phyloP scores from a whole-genome alignment of 176 grass and related monocot genomes.

The Avena eriantha region DNA sequence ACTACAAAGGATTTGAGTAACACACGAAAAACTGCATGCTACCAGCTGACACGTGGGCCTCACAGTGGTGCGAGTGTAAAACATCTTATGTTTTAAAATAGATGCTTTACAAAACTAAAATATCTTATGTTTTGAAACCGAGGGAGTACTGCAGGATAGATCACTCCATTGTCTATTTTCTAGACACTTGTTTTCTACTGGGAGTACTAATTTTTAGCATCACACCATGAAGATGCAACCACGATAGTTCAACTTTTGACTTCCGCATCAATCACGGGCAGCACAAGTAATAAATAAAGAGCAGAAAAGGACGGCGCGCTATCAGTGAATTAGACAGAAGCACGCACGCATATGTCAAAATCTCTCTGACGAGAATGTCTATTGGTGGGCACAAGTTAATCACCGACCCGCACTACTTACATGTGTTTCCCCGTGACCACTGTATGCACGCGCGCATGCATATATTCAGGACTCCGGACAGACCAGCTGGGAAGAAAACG shows the following conservation, averaged over 20 bases:
- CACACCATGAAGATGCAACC: background rate
- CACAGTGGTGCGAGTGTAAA: no score
- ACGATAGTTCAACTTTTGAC: background rate
- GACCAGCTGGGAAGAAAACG: no score
- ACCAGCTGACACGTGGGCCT: no score
- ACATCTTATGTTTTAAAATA: no score
- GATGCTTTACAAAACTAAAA: no score
- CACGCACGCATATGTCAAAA: background rate
- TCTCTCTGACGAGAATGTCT: background rate
- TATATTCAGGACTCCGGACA: no score
- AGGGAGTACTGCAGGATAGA: no score
- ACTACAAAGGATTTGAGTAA: no score
- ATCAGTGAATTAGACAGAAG: no score
- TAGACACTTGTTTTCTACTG: background rate
- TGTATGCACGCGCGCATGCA: background rate
- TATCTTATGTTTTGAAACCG: no score
- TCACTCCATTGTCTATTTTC: background rate
- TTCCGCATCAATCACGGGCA: background rate
- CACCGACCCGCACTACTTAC: background rate
- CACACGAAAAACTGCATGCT: no score
- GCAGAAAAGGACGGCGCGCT: background rate
- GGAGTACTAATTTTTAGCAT: background rate
- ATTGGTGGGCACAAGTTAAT: background rate
- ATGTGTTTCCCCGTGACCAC: background rate
- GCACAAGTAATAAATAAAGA: background rate